Conservation (phyloP, 2,329 filamentous ascomycete species). For the Aureobasidium pullulans region DNA sequence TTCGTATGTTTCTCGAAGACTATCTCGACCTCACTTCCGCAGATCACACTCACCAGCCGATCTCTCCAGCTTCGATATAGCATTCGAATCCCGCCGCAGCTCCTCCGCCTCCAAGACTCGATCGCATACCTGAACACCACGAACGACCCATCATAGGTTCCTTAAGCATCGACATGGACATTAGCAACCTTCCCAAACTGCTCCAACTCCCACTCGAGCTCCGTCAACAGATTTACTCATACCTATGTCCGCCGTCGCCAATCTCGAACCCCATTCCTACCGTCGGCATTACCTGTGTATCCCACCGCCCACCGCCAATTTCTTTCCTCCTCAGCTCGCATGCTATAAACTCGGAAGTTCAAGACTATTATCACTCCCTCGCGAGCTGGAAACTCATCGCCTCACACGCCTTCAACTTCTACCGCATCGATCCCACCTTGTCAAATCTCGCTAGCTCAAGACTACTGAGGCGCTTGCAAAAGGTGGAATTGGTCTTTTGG, state of each 20-base stretch:
- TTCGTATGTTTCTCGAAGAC: background rate
- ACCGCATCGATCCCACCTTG: conserved; percentile 27
- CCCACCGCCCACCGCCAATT: conserved; percentile 22
- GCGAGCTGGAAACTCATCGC: conserved; percentile 28
- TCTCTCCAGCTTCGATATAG: background rate
- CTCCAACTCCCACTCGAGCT: conserved; percentile 37
- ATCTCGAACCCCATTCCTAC: conserved; percentile 23
- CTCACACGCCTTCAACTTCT: conserved; percentile 31
- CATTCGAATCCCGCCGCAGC: background rate
- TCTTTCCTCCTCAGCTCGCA: conserved; percentile 23
- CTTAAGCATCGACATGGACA: background rate
- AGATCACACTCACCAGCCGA: background rate
- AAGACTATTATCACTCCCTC: conserved; percentile 25
- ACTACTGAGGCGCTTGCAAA: conserved; percentile 20
- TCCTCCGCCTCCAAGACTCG: background rate
- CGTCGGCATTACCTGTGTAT: conserved; percentile 28
- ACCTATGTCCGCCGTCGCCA: conserved; percentile 25
- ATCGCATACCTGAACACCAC: too few relatives aligned
- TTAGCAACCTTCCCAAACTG: conserved; percentile 4
- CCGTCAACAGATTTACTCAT: conserved; percentile 35
- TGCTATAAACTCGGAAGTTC: conserved; percentile 23
- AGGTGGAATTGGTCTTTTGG: conserved; percentile 28
- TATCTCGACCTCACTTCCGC: background rate
- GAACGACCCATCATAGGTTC: background rate
- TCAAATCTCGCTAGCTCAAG: conserved; percentile 20